phyloP scores from a whole-genome alignment of 176 grass and related monocot genomes.

The Bothriochloa decipiens region DNA sequence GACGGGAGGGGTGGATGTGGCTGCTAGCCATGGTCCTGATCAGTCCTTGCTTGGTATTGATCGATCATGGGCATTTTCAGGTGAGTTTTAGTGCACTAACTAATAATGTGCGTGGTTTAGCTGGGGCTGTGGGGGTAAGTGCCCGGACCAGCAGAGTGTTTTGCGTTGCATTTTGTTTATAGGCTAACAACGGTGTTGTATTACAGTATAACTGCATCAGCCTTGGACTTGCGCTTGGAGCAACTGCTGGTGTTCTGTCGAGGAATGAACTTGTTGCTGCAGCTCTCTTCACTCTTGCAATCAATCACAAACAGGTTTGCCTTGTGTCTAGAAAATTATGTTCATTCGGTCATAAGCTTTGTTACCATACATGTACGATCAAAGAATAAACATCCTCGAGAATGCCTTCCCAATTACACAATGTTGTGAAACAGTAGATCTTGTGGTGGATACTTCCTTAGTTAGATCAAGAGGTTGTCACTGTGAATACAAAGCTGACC shows the following conservation, averaged over 20 bases:
- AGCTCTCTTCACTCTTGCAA: constrained; percentile 82
- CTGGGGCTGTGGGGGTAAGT: background rate
- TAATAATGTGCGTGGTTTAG: background rate
- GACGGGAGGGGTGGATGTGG: constrained; percentile 61
- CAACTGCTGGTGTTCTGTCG: constrained; percentile 63
- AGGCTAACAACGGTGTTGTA: constrained; percentile 15
- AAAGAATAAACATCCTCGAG: background rate
- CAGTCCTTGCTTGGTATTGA: constrained; percentile 77
- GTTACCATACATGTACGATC: constrained; percentile 9
- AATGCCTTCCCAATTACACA: background rate
- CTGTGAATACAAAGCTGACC: background rate
- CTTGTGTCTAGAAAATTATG: constrained; percentile 19
- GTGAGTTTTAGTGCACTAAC: constrained; percentile 34
- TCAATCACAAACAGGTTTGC: constrained; percentile 88
- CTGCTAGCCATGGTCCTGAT: constrained; percentile 75
- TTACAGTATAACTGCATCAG: constrained; percentile 95
- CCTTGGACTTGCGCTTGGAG: constrained; percentile 80
- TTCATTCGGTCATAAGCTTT: background rate
- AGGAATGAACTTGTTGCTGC: constrained; percentile 65
- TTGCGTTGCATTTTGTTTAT: background rate
- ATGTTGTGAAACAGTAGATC: background rate
- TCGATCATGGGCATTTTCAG: constrained; percentile 97
- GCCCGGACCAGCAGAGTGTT: background rate
- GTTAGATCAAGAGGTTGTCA: background rate
- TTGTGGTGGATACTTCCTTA: background rate